A percentile compares a stretch with the other conserved stretches of the same genome.
Evolutionary conservation across 345 rosid genomes (phyloP).

Genomic region (Pugionium cornutum): DNA sequence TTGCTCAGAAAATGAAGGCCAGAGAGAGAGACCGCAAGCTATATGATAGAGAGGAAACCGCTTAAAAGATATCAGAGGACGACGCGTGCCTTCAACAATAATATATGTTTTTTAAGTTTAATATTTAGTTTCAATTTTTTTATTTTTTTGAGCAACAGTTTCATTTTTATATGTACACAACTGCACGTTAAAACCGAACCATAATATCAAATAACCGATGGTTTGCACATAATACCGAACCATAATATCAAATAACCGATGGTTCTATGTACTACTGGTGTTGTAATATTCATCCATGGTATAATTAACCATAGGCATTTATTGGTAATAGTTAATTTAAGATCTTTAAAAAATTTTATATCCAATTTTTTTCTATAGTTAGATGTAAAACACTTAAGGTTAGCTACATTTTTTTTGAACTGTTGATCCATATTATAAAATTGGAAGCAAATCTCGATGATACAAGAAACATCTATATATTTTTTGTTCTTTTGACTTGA

Average conservation of each 20-base stretch:
- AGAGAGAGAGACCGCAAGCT: conserved; percentile 11
- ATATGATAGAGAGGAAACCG: conserved; percentile 33
- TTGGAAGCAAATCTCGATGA: neutral
- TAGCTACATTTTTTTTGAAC: neutral
- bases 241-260: too few relatives aligned
- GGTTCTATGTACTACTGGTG: too few relatives aligned
- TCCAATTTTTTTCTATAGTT: neutral
- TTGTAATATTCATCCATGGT: too few relatives aligned
- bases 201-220: too few relatives aligned
- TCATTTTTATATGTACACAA: too few relatives aligned
- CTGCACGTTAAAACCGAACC: too few relatives aligned
- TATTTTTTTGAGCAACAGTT: too few relatives aligned
- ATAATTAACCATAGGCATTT: too few relatives aligned
- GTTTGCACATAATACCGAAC: too few relatives aligned
- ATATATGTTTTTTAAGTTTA: neutral
- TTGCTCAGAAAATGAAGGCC: conserved; percentile 34
- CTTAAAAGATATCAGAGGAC: conserved; percentile 25
- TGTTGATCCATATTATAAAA: neutral
- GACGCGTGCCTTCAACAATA: conserved; percentile 38
- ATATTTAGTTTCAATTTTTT: too few relatives aligned
- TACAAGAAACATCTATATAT: neutral
- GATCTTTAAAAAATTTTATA: too few relatives aligned
- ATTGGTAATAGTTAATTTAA: too few relatives aligned
- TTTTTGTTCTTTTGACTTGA: neutral
- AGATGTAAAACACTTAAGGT: neutral